Conservation (phyloP, 2,329 filamentous ascomycete genomes). For the Exophiala spinifera region DNA sequence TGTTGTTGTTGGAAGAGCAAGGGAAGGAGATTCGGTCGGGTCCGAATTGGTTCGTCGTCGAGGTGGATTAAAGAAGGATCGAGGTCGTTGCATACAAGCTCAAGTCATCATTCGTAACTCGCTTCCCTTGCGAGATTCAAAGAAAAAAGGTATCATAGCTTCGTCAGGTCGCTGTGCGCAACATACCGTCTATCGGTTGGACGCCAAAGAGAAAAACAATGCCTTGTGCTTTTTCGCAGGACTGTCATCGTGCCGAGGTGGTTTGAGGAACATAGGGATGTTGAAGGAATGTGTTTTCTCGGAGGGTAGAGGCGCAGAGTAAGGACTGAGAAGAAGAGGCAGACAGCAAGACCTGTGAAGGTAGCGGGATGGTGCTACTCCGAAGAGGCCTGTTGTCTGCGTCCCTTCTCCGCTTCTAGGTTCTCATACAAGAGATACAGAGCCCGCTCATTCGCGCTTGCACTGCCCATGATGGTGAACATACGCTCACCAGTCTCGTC, state of each 20-base stretch:
- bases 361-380: conserved; percentile 45
- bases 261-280: conserved; percentile 3
- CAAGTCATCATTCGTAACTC: conserved; percentile 29
- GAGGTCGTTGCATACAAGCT: conserved; percentile 24
- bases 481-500: conserved; percentile 97
- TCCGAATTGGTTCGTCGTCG: conserved; percentile 3
- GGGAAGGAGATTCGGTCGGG: conserved; percentile 7
- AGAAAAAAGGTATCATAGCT: conserved; percentile 28
- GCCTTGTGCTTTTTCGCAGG: conserved; percentile 25
- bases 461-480: conserved; percentile 98
- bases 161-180: conserved; percentile 30
- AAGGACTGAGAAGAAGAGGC: neutral
- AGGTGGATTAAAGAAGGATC: conserved; percentile 20
- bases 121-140: conserved; percentile 25
- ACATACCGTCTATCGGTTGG: conserved; percentile 28
- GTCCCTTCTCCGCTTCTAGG: conserved; percentile 98
- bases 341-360: neutral
- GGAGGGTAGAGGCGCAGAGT: conserved; percentile 13
- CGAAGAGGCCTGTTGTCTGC: conserved; percentile 75
- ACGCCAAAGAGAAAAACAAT: conserved; percentile 29
- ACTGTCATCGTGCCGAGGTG: conserved; percentile 14
- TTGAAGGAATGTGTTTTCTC: conserved; percentile 21
- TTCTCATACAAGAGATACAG: conserved; percentile 98
- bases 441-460: conserved; percentile 90
- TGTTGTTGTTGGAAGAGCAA: neutral